These are phyloP conservation scores for Purpureocillium lavendulum DNA, from an alignment of 2,329 filamentous ascomycete species.

Conservation along the genomic window DNA sequence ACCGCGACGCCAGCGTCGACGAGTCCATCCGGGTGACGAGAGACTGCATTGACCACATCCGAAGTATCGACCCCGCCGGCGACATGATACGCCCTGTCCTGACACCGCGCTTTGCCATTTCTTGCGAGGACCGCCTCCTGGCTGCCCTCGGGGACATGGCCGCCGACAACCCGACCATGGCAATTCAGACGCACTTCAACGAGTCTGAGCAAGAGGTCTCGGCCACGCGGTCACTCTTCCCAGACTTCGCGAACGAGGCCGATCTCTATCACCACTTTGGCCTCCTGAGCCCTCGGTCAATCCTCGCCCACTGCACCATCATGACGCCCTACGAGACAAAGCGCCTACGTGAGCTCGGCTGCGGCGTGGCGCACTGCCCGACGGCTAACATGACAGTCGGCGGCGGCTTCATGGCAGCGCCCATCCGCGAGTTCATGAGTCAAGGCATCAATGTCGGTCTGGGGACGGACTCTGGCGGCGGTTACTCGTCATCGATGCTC, in stretches of 20 bases:
- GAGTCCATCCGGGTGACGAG: slow-evolving; percentile 40
- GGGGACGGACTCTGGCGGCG: slow-evolving; percentile 57
- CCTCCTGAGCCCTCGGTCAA: slow-evolving; percentile 44
- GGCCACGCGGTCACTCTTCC: slow-evolving; percentile 47
- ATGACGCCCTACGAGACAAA: slow-evolving; percentile 48
- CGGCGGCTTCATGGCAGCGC: slow-evolving; percentile 54
- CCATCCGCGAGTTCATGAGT: slow-evolving; percentile 47
- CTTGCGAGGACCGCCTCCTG: slow-evolving; percentile 47
- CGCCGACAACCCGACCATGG: slow-evolving; percentile 34
- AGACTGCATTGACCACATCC: slow-evolving; percentile 39
- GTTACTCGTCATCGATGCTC: slow-evolving; percentile 52
- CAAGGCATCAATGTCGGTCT: slow-evolving; percentile 56
- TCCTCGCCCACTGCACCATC: slow-evolving; percentile 60
- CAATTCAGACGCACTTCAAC: slow-evolving; percentile 61
- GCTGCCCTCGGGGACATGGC: slow-evolving; percentile 46
- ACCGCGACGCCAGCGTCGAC: slow-evolving; percentile 36
- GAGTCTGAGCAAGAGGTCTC: slow-evolving; percentile 53
- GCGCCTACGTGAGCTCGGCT: slow-evolving; percentile 35
- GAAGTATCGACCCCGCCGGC: slow-evolving; percentile 31
- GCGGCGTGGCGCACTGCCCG: slow-evolving; percentile 57
- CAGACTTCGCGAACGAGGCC: slow-evolving; percentile 45
- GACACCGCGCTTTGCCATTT: slow-evolving; percentile 54
- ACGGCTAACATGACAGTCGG: slow-evolving; percentile 56
- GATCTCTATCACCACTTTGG: slow-evolving; percentile 50
- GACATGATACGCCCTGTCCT: slow-evolving; percentile 40